Conservation (phyloP, 2,329 filamentous ascomycete genomes). For the Alternaria tenuissima region DNA sequence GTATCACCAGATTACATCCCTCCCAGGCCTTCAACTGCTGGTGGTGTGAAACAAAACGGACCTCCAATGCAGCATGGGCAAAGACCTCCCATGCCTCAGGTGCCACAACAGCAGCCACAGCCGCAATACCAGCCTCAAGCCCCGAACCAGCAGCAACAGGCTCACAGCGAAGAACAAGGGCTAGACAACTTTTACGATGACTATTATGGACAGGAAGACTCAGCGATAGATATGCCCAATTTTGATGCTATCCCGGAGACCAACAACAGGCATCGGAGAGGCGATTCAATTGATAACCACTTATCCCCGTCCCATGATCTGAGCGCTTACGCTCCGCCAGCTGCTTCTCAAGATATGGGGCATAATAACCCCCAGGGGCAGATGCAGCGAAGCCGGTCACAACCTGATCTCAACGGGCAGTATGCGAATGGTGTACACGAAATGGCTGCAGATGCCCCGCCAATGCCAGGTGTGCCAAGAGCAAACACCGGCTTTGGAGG, state of each 20-base stretch:
- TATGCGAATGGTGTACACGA: slow-evolving; percentile 66
- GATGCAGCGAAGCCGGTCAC: slow-evolving; percentile 69
- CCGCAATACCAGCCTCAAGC: slow-evolving; percentile 30
- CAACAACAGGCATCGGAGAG: slow-evolving; percentile 41
- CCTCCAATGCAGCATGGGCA: slow-evolving; percentile 34
- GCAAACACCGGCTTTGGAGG: slow-evolving; percentile 51
- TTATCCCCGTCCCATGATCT: slow-evolving; percentile 29
- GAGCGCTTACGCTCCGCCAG: slow-evolving; percentile 20
- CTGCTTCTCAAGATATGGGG: slow-evolving; percentile 11
- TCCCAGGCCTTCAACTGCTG: slow-evolving; percentile 49
- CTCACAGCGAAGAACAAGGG: slow-evolving; percentile 46
- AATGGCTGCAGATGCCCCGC: slow-evolving; percentile 70
- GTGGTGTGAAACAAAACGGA: slow-evolving; percentile 38
- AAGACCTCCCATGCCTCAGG: slow-evolving; percentile 42
- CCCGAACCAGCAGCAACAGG: slow-evolving; percentile 30
- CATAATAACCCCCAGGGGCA: slow-evolving; percentile 43
- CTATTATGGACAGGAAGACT: slow-evolving; percentile 52
- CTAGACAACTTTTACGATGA: slow-evolving; percentile 62
- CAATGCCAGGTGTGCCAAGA: slow-evolving; percentile 59
- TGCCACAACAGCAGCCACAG: slow-evolving; percentile 28
- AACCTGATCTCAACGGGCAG: slow-evolving; percentile 65
- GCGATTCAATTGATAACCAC: slow-evolving; percentile 49
- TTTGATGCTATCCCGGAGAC: slow-evolving; percentile 64
- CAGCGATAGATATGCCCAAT: slow-evolving; percentile 69
- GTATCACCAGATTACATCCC: slow-evolving; percentile 46